These are phyloP conservation scores for Anacardium occidentale DNA, from an alignment of 345 rosid species.

Conservation along the genomic window DNA sequence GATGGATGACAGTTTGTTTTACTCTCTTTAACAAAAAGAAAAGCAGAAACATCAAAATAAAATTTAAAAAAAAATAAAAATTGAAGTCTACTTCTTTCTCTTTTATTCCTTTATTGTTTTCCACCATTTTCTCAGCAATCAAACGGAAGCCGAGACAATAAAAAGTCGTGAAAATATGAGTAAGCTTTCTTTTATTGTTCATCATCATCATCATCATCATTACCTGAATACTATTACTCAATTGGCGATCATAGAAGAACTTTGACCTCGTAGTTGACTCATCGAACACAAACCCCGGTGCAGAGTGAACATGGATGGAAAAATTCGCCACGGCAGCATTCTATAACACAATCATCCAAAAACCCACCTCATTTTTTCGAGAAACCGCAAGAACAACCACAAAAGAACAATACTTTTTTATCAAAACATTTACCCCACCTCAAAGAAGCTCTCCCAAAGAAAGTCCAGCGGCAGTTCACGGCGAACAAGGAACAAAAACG, in stretches of 20 bases:
- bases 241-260: constrained; percentile 72
- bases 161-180: no score
- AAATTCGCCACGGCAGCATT: constrained; percentile 56
- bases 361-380: neutral
- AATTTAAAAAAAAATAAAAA: no score
- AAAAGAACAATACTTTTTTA: neutral
- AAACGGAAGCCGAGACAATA: neutral
- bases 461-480: constrained; percentile 61
- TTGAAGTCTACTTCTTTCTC: no score
- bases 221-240: constrained; percentile 68
- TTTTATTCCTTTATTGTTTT: neutral
- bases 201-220: neutral
- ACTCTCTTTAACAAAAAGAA: neutral
- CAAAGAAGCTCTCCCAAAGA: constrained; percentile 71
- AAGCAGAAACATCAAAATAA: no score
- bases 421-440: constrained; percentile 34
- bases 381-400: neutral
- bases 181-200: no score
- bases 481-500: constrained; percentile 60
- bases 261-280: constrained; percentile 63
- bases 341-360: constrained; percentile 34
- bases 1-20: neutral
- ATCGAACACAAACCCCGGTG: constrained; percentile 77
- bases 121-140: neutral
- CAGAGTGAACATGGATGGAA: constrained; percentile 71